Percentiles rank a stretch among this genome's conserved stretches.
Evolutionary conservation across 768 basidiomycete species (phyloP).

Genomic region (Amanita polypyramis): DNA sequence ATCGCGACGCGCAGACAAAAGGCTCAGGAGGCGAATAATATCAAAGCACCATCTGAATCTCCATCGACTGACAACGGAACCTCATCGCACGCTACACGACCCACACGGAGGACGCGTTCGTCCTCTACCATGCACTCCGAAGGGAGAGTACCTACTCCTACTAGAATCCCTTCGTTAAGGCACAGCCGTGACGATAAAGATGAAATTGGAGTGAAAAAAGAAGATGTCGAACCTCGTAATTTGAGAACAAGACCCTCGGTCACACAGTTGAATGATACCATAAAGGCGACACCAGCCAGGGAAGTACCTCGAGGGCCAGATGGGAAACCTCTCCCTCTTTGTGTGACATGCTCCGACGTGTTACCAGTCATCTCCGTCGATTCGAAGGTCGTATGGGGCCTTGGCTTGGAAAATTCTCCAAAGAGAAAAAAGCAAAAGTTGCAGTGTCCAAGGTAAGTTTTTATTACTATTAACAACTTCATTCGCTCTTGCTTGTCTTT

Average conservation of each 20-base stretch:
- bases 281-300: conserved; percentile 25
- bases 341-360: conserved; percentile 59
- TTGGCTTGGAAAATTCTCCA: conserved; percentile 37
- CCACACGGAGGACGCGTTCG: conserved; percentile 24
- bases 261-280: conserved; percentile 12
- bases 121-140: conserved; percentile 19
- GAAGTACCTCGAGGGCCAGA: conserved; percentile 42
- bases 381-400: conserved; percentile 66
- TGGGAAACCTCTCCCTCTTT: conserved; percentile 60
- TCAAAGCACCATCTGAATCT: conserved; percentile 13
- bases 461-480: neutral
- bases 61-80: conserved; percentile 7
- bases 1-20: conserved; percentile 54
- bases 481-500: neutral
- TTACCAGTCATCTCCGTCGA: conserved; percentile 71
- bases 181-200: conserved; percentile 19
- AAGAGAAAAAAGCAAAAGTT: conserved; percentile 53
- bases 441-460: conserved; percentile 65
- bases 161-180: conserved; percentile 19
- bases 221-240: conserved; percentile 41
- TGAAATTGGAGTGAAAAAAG: conserved; percentile 31
- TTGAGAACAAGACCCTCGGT: conserved; percentile 36
- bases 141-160: conserved; percentile 19
- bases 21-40: conserved; percentile 18
- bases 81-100: conserved; percentile 12